Percentiles rank a stretch among this genome's conserved stretches.
Evolutionary conservation across 345 rosid genomes (phyloP).

Genomic region (Kernera saxatilis): DNA sequence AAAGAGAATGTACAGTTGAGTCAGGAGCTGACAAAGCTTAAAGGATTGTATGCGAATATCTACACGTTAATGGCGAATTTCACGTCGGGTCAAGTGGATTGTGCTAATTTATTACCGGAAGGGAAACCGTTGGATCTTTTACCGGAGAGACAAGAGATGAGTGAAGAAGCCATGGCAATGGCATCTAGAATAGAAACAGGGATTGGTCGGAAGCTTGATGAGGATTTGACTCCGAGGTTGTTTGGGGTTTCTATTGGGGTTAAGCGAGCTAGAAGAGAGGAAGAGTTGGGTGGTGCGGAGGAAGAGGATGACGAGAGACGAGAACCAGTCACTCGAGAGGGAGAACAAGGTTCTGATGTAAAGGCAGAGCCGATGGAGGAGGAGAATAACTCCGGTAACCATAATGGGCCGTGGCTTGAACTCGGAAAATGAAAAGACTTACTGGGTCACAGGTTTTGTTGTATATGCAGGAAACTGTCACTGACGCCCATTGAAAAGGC

Average conservation of each 20-base stretch:
- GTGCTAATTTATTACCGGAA: conserved; percentile 24
- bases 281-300: conserved; percentile 34
- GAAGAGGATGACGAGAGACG: conserved; percentile 22
- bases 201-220: conserved; percentile 20
- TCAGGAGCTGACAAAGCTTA: conserved; percentile 59
- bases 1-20: conserved; percentile 63
- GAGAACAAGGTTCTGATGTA: conserved; percentile 32
- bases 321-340: neutral
- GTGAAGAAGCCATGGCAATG: conserved; percentile 14
- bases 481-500: neutral
- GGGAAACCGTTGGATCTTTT: conserved; percentile 44
- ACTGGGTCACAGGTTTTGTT: neutral
- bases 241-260: conserved; percentile 83
- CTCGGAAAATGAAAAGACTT: conserved; percentile 40
- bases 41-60: conserved; percentile 61
- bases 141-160: conserved; percentile 34
- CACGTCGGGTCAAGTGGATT: conserved; percentile 43
- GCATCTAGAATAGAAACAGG: neutral
- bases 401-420: conserved; percentile 56
- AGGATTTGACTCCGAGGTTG: conserved; percentile 50
- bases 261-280: conserved; percentile 59
- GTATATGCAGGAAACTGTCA: neutral
- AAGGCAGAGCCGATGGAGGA: conserved; percentile 70
- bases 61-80: conserved; percentile 55
- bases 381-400: conserved; percentile 32